Evolutionary conservation across 192 early-diverging fungal species (phyloP).

Genomic region (Coemansia sp.): DNA sequence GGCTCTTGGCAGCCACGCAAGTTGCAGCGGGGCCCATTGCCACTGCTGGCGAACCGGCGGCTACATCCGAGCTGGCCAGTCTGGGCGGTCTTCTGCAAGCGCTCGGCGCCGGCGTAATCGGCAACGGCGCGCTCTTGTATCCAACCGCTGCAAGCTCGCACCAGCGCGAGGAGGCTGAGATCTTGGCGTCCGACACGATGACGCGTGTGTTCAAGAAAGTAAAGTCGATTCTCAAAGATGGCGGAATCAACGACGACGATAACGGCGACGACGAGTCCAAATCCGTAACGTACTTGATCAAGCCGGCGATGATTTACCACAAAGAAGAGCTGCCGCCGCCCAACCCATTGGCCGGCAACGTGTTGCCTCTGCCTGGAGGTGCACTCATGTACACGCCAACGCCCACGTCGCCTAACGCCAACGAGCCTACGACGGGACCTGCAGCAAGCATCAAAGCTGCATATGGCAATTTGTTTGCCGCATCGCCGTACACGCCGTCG

Average conservation of each 20-base stretch:
- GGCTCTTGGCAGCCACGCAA: slow-evolving; percentile 45
- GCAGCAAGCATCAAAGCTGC: slow-evolving; percentile 52
- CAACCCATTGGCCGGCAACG: slow-evolving; percentile 46
- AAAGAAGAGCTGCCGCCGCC: slow-evolving; percentile 52
- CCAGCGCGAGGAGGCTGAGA: slow-evolving; percentile 49
- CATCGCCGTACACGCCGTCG: slow-evolving; percentile 46
- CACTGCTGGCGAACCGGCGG: slow-evolving; percentile 21
- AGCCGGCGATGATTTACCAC: slow-evolving; percentile 54
- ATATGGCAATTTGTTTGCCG: slow-evolving; percentile 46
- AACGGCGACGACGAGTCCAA: slow-evolving; percentile 32
- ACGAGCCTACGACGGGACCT: slow-evolving; percentile 33
- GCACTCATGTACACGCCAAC: slow-evolving; percentile 51
- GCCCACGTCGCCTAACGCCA: slow-evolving; percentile 25
- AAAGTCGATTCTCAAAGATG: slow-evolving; percentile 51
- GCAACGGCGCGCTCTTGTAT: slow-evolving; percentile 44
- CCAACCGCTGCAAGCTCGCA: slow-evolving; percentile 38
- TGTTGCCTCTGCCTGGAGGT: slow-evolving; percentile 42
- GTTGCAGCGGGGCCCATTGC: slow-evolving; percentile 45
- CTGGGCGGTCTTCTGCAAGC: slow-evolving; percentile 47
- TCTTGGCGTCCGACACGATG: slow-evolving; percentile 45
- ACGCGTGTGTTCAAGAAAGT: slow-evolving; percentile 50
- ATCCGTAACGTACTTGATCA: slow-evolving; percentile 45
- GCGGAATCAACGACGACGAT: slow-evolving; percentile 45
- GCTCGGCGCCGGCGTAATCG: slow-evolving; percentile 50
- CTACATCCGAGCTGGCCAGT: slow-evolving; percentile 39